A percentile compares a stretch with the other conserved stretches of the same genome.
These are phyloP conservation scores for Beverwykella pulmonaria DNA, from an alignment of 495 filamentous ascomycete species.

Conservation along the genomic window DNA sequence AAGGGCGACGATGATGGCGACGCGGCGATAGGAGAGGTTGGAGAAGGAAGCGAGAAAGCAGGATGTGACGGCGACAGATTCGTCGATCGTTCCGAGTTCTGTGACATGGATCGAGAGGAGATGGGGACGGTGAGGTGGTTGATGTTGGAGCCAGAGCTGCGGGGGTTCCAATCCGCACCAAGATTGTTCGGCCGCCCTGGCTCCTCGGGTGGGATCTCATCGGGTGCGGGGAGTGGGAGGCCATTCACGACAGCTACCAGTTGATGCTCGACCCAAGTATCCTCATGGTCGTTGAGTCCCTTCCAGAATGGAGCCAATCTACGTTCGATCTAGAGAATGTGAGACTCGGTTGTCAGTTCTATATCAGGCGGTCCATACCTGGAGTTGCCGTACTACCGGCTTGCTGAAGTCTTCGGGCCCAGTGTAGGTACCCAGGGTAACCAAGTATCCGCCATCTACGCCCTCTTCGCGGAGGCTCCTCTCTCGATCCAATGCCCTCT, in stretches of 20 bases:
- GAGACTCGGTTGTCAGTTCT: constrained; percentile 3
- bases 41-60: constrained; percentile 55
- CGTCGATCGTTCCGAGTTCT: constrained; percentile 66
- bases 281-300: constrained; percentile 84
- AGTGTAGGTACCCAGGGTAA: constrained; percentile 91
- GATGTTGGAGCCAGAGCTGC: constrained; percentile 53
- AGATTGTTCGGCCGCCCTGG: constrained; percentile 44
- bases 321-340: constrained; percentile 73
- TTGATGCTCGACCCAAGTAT: constrained; percentile 91
- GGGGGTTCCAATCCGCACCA: constrained; percentile 47
- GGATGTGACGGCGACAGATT: constrained; percentile 53
- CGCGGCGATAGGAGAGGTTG: constrained; percentile 47
- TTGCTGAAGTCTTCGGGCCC: constrained; percentile 94
- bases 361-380: constrained; percentile 60
- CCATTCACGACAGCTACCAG: constrained; percentile 89
- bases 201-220: constrained; percentile 74
- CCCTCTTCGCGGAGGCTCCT: constrained; percentile 90
- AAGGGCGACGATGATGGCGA: constrained; percentile 63
- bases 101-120: constrained; percentile 70
- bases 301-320: constrained; percentile 93
- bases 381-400: constrained; percentile 82
- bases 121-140: constrained; percentile 77
- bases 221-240: constrained; percentile 78
- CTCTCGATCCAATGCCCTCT: constrained; percentile 79
- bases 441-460: constrained; percentile 91